These are phyloP conservation scores for Ophiosphaerella herpotricha DNA, from an alignment of 2,329 filamentous ascomycete species.

Conservation along the genomic window DNA sequence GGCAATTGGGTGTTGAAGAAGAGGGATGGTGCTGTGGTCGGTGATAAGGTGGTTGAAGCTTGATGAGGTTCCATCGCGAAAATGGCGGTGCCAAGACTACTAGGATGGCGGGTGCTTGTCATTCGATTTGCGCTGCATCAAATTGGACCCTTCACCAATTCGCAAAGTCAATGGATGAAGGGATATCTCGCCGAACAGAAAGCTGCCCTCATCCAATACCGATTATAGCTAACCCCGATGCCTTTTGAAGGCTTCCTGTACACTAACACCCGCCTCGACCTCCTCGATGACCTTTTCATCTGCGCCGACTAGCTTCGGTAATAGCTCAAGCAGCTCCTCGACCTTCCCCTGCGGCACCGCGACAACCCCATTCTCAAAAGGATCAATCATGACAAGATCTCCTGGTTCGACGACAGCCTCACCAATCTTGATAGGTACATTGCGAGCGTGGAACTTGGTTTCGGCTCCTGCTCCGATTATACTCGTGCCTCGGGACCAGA, in stretches of 20 bases:
- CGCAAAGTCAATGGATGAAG: neutral
- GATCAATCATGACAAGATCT: conserved; percentile 73
- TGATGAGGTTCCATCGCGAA: conserved; percentile 26
- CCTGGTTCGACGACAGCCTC: conserved; percentile 49
- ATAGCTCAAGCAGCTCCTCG: conserved; percentile 62
- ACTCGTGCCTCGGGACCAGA: conserved; percentile 63
- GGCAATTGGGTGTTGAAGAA: conserved; percentile 36
- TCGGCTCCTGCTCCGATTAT: conserved; percentile 63
- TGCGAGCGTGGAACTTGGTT: conserved; percentile 60
- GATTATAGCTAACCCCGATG: conserved; percentile 44
- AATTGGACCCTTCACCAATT: conserved; percentile 18
- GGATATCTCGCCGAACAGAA: neutral
- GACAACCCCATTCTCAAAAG: conserved; percentile 68
- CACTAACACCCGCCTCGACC: conserved; percentile 64
- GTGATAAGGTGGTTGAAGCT: conserved; percentile 28
- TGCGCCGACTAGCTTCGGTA: conserved; percentile 51
- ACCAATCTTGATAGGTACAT: conserved; percentile 47
- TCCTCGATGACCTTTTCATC: conserved; percentile 58
- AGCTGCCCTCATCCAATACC: neutral
- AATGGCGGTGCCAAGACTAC: conserved; percentile 24
- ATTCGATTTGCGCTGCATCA: conserved; percentile 22
- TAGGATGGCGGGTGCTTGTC: conserved; percentile 21
- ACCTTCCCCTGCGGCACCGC: conserved; percentile 67
- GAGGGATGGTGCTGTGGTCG: conserved; percentile 24
- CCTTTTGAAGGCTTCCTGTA: conserved; percentile 69